Percentiles rank a stretch among this genome's conserved stretches.
Evolutionary conservation across 2,329 filamentous ascomycete genomes (phyloP).

Genomic region (Herpotrichia juniperi): DNA sequence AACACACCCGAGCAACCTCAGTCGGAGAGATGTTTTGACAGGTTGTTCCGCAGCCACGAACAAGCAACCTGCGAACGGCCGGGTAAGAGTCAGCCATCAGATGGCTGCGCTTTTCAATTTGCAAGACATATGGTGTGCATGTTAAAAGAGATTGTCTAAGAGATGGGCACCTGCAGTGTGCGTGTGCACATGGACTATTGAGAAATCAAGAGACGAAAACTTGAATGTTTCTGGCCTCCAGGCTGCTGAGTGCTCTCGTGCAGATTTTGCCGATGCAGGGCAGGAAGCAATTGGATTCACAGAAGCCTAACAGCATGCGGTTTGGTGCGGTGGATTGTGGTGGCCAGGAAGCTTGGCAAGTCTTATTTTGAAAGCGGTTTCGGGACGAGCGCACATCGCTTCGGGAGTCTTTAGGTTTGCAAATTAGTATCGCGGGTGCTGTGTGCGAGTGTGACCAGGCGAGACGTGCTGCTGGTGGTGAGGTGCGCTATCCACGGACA

Average conservation of each 20-base stretch:
- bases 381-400: conserved; percentile 7
- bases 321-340: conserved; percentile 2
- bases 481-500: conserved; percentile 6
- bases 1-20: not conserved
- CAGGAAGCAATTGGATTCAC: conserved; percentile 5
- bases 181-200: not conserved
- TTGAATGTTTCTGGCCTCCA: conserved; percentile 13
- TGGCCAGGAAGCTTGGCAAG: conserved; percentile 32
- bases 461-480: conserved; percentile 6
- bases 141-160: not conserved
- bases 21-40: not conserved
- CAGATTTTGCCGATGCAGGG: conserved; percentile 16
- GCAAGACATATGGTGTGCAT: not conserved
- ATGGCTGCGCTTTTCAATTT: not conserved
- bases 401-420: conserved; percentile 10
- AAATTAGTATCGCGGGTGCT: conserved; percentile 5
- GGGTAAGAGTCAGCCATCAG: not conserved
- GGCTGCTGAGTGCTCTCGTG: not conserved
- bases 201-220: conserved; percentile 6
- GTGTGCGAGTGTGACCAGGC: conserved; percentile 10
- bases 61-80: conserved; percentile 3
- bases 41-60: not conserved
- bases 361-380: conserved; percentile 22
- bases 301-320: conserved; percentile 6
- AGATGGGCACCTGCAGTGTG: not conserved